Percentiles rank a stretch among this genome's conserved stretches.
These are phyloP conservation scores for Orychophragmus violaceus DNA, from an alignment of 345 rosid species.

Conservation along the genomic window DNA sequence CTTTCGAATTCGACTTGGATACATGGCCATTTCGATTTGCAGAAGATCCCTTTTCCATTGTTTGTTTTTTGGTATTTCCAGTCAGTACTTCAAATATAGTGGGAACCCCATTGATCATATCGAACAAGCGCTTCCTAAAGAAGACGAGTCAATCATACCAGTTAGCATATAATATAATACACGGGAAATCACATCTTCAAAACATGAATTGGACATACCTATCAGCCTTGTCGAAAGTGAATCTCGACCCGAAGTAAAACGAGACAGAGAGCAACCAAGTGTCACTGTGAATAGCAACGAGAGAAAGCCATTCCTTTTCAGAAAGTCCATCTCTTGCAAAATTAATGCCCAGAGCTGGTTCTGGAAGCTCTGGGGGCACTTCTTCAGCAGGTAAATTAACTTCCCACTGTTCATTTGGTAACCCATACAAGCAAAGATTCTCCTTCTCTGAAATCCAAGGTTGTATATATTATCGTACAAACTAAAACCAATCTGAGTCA, in stretches of 20 bases:
- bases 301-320: slow-evolving; percentile 70
- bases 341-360: slow-evolving; percentile 81
- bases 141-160: neutral
- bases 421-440: slow-evolving; percentile 78
- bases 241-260: slow-evolving; percentile 71
- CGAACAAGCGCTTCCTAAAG: slow-evolving; percentile 64
- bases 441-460: slow-evolving; percentile 82
- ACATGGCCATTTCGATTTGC: slow-evolving; percentile 53
- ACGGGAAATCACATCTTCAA: neutral
- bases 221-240: slow-evolving; percentile 54
- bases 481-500: neutral
- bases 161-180: neutral
- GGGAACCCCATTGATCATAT: slow-evolving; percentile 61
- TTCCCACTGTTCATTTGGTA: slow-evolving; percentile 70
- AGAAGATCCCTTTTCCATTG: slow-evolving; percentile 45
- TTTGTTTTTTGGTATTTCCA: slow-evolving; percentile 40
- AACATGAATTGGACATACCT: too few species aligned
- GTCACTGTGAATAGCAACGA: slow-evolving; percentile 81
- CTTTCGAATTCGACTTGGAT: slow-evolving; percentile 51
- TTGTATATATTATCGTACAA: neutral
- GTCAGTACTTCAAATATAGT: slow-evolving; percentile 68
- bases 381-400: slow-evolving; percentile 82
- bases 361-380: slow-evolving; percentile 85
- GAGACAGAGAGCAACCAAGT: slow-evolving; percentile 72
- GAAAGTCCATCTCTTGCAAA: slow-evolving; percentile 80